Percentiles rank a stretch among this genome's conserved stretches.
These are phyloP conservation scores for Blastocystis sp. DNA, from an alignment of 352 stramenopile species.

Conservation along the genomic window DNA sequence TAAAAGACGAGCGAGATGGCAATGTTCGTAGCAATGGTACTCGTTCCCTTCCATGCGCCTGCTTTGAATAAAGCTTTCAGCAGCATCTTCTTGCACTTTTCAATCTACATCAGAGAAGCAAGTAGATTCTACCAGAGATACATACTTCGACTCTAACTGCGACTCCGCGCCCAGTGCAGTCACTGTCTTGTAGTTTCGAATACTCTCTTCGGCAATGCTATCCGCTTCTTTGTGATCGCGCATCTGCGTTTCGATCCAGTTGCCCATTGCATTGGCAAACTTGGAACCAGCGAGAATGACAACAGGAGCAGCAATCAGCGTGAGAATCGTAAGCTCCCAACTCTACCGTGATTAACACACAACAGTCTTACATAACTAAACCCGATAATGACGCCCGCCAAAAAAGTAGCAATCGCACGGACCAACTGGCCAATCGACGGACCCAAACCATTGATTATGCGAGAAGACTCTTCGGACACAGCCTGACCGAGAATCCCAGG, in stretches of 20 bases:
- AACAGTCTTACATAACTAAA: slow-evolving; percentile 18
- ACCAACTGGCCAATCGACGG: not conserved
- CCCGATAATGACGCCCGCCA: slow-evolving; percentile 7
- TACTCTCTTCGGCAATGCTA: slow-evolving; percentile 71
- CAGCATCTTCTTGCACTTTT: not conserved
- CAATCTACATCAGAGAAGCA: not conserved
- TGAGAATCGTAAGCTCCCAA: slow-evolving; percentile 46
- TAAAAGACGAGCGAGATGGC: slow-evolving; percentile 72
- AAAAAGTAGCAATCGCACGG: not conserved
- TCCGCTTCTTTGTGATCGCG: slow-evolving; percentile 66
- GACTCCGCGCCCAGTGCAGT: slow-evolving; percentile 73
- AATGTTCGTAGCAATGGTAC: slow-evolving; percentile 53
- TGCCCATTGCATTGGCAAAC: slow-evolving; percentile 8
- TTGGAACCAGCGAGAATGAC: not conserved
- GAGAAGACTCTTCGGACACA: slow-evolving; percentile 34
- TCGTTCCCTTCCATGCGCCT: not conserved
- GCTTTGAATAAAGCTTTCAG: not conserved
- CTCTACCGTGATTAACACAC: not conserved
- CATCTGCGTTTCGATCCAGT: slow-evolving; percentile 4
- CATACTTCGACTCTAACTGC: slow-evolving; percentile 70
- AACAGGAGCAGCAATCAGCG: slow-evolving; percentile 6
- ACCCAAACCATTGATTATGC: slow-evolving; percentile 50
- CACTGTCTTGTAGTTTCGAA: slow-evolving; percentile 73
- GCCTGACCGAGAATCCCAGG: slow-evolving; percentile 7
- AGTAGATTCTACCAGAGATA: slow-evolving; percentile 64